phyloP scores from a whole-genome alignment of 345 rosid genomes.

The Aurinia saxatilis region DNA sequence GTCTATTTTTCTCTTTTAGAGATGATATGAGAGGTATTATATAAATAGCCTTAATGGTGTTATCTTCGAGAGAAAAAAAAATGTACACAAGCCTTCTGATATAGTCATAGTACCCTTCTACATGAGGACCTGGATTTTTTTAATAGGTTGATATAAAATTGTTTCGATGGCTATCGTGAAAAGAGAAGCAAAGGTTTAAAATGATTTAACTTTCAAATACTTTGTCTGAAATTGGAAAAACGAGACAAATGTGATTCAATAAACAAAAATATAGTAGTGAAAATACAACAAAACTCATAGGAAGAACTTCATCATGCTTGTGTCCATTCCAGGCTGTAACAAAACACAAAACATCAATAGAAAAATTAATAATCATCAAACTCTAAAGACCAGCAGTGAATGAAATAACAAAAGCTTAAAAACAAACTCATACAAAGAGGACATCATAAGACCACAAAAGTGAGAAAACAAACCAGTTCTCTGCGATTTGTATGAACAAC shows the following conservation, averaged over 20 bases:
- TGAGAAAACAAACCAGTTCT: conserved; percentile 57
- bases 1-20: too few relatives aligned
- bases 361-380: neutral
- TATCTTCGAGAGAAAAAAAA: too few relatives aligned
- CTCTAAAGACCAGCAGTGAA: neutral
- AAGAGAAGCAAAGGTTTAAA: neutral
- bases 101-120: too few relatives aligned
- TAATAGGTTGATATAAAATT: neutral
- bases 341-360: too few relatives aligned
- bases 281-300: too few relatives aligned
- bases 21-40: too few relatives aligned
- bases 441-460: neutral
- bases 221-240: neutral
- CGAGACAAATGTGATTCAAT: neutral
- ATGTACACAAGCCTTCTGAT: too few relatives aligned
- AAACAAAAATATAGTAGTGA: neutral
- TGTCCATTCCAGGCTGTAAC: conserved; percentile 97
- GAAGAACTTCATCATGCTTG: conserved; percentile 91
- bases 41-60: too few relatives aligned
- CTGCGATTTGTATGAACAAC: conserved; percentile 85
- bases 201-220: neutral
- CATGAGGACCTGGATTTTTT: neutral
- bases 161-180: neutral
- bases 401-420: too few relatives aligned
- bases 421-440: neutral